Base-by-base conservation (phyloP, 2,329 filamentous ascomycete species). In the Talaromyces sp. region DNA sequence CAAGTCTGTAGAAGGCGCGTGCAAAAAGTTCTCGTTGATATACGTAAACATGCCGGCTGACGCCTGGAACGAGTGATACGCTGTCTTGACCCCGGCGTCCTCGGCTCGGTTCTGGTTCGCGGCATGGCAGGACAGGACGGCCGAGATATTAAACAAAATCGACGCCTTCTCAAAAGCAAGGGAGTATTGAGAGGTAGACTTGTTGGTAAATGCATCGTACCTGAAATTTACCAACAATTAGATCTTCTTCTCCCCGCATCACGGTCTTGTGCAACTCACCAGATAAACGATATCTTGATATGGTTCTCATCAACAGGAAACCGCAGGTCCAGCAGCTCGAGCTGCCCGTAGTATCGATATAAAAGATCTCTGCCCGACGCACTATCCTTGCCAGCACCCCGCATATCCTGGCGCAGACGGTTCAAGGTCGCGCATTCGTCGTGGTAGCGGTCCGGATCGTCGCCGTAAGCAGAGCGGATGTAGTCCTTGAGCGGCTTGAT, bases 1-100 rank as follows among this genome's bases (percentile, higher is more conserved):
- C 54, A 99, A 78, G 71, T 99, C 95, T n/a, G 91, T 93, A 9
- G 93, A 97, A 0, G 96, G 95, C 1, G 95, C 95, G 70, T 99
- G 95, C 38, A 99, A 81, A 73, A 99, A 99, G 78, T 99, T 99
- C 78, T 99, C 95, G 77, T 99, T 99, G 80, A 99, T 99, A 71
- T 99, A 99, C 58, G 93, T 98, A 76, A 98, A 99, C 95, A 99
- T 99, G 79, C 95, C 95, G 10, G 95, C 95, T 8, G 93, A 93
- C 46, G 95, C 95, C 76, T 99, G 95, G 79, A 98, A 98, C 21
- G 93, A 97, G 76, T 99, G 93, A 73, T 98, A 99, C 19, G 95
- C 91, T 14, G 92, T 93, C 79, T 99, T 99, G 73, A 98, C 84
- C 35, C 93, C 93, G 6, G 89, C 84, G 71, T 99, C 95, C 72